Evolutionary conservation across 2,329 filamentous ascomycete species (phyloP).

Genomic region (Colletotrichum graminicola): DNA sequence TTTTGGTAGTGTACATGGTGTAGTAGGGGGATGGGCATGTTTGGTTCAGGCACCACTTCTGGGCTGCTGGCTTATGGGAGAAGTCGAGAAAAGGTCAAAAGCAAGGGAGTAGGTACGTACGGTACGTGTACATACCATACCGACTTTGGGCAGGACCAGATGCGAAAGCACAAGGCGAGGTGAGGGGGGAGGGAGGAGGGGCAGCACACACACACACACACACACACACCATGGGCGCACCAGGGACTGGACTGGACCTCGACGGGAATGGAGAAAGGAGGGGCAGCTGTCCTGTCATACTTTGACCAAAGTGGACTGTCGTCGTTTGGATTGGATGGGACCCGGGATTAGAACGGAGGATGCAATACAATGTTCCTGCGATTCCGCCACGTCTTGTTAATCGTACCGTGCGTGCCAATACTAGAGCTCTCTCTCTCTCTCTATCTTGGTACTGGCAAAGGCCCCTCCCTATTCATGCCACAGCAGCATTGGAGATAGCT

Average conservation of each 20-base stretch:
- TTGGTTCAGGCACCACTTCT: not conserved
- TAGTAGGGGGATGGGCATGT: slow-evolving; percentile 25
- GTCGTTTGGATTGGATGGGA: slow-evolving; percentile 13
- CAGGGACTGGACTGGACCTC: slow-evolving; percentile 2
- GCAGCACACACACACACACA: not conserved
- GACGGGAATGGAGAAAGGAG: slow-evolving; percentile 18
- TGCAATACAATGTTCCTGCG: not conserved
- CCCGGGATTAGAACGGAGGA: not conserved
- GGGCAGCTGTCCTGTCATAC: slow-evolving; percentile 26
- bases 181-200: not conserved
- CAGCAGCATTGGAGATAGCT: not conserved
- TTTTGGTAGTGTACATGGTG: no score
- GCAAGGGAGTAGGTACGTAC: slow-evolving; percentile 15
- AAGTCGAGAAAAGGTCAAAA: slow-evolving; percentile 27
- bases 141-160: not conserved
- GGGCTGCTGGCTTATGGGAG: slow-evolving; percentile 7
- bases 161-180: slow-evolving; percentile 34
- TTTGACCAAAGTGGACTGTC: slow-evolving; percentile 10
- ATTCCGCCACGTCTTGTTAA: no score
- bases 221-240: not conserved
- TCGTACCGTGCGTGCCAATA: not conserved
- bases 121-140: not conserved
- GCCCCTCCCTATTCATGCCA: no score
- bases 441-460: no score
- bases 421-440: not conserved